Evolutionary conservation across 495 filamentous ascomycete genomes (phyloP).

Genomic region (Penicillium daleae): DNA sequence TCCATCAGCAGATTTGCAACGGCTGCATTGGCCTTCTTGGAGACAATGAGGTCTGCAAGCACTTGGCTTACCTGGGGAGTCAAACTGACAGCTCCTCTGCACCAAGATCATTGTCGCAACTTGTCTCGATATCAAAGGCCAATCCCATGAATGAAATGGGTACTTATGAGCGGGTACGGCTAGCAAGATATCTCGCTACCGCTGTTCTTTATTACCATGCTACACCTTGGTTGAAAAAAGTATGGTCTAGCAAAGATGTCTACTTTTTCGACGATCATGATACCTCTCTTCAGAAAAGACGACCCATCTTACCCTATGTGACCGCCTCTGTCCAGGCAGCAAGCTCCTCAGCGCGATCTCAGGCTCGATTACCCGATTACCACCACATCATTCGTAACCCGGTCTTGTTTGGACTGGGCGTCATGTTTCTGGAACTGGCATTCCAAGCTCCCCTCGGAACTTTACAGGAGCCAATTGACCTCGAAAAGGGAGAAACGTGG

Average conservation of each 20-base stretch:
- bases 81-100: neutral
- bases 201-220: conserved; percentile 2
- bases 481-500: no score
- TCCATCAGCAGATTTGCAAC: neutral
- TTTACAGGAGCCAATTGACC: neutral
- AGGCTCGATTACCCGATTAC: neutral
- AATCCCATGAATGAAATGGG: neutral
- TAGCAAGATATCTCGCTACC: neutral
- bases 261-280: neutral
- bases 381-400: conserved; percentile 1
- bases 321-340: no score
- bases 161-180: neutral
- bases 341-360: neutral
- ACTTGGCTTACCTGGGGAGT: neutral
- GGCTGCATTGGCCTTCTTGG: neutral
- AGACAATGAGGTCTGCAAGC: neutral
- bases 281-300: neutral
- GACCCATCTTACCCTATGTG: neutral
- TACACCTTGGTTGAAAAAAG: neutral
- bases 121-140: neutral
- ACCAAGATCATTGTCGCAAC: neutral
- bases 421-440: conserved; percentile 2
- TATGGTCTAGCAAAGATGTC: neutral
- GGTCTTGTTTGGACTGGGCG: neutral
- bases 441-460: neutral